Evolutionary conservation across 2,329 filamentous ascomycete species (phyloP).

Genomic region (Aspergillus sp.): DNA sequence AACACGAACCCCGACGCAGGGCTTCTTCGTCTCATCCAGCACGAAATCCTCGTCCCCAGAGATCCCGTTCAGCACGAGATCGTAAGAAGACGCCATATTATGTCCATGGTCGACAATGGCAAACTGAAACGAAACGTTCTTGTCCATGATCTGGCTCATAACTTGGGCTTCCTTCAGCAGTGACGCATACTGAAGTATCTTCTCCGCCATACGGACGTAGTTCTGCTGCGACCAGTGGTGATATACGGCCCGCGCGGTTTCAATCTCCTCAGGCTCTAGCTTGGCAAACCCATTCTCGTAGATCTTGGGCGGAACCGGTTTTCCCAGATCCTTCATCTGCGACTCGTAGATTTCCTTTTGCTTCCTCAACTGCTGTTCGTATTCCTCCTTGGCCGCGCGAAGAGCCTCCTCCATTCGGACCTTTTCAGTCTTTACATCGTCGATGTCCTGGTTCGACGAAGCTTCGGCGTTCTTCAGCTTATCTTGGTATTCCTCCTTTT

Average conservation of each 20-base stretch:
- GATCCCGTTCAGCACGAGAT: slow-evolving; percentile 88
- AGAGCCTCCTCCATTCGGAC: slow-evolving; percentile 76
- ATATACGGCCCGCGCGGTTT: slow-evolving; percentile 59
- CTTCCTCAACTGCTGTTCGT: slow-evolving; percentile 74
- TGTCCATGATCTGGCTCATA: slow-evolving; percentile 94
- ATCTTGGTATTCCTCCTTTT: slow-evolving; percentile 74
- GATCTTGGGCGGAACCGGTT: slow-evolving; percentile 47
- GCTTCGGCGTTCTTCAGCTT: slow-evolving; percentile 70
- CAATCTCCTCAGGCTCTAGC: slow-evolving; percentile 65
- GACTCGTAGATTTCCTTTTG: slow-evolving; percentile 81
- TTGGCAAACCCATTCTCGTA: slow-evolving; percentile 38
- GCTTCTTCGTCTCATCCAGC: slow-evolving; percentile 74
- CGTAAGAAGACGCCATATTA: slow-evolving; percentile 84
- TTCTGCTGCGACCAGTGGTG: slow-evolving; percentile 74
- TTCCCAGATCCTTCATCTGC: slow-evolving; percentile 68
- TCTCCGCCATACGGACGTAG: slow-evolving; percentile 91
- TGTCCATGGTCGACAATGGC: slow-evolving; percentile 85
- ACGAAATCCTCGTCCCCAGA: slow-evolving; percentile 77
- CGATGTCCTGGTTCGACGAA: slow-evolving; percentile 64
- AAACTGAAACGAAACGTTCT: slow-evolving; percentile 91
- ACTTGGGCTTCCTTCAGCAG: slow-evolving; percentile 92
- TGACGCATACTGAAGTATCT: slow-evolving; percentile 78
- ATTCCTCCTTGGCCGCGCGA: slow-evolving; percentile 71
- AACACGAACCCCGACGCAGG: slow-evolving; percentile 82
- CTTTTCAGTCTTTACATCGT: slow-evolving; percentile 78